phyloP scores from a whole-genome alignment of 2,329 filamentous ascomycete species.

The Colletotrichum echinochloae region DNA sequence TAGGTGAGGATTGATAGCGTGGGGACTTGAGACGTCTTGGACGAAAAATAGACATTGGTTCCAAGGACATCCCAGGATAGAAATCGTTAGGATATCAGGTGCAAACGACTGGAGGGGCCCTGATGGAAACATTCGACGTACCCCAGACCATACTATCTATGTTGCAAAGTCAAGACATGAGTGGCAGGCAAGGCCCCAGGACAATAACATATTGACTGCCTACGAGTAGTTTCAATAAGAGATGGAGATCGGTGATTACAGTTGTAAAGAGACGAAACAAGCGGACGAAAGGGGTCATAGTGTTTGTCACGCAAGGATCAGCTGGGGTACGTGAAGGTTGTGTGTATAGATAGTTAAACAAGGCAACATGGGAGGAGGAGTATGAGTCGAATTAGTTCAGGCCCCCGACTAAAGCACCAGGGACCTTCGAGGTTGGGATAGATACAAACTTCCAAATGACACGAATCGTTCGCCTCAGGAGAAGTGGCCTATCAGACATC shows the following conservation, averaged over 20 bases:
- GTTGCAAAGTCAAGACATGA: conserved; percentile 28
- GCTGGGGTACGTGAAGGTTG: conserved; percentile 8
- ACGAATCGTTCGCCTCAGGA: conserved; percentile 3
- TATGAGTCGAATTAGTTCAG: conserved; percentile 7
- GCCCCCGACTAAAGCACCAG: conserved; percentile 17
- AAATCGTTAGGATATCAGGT: conserved; percentile 24
- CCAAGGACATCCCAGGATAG: neutral
- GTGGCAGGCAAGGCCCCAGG: conserved; percentile 18
- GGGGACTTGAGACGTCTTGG: conserved; percentile 6
- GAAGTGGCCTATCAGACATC: neutral
- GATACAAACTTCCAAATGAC: conserved; percentile 17
- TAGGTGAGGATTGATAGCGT: neutral
- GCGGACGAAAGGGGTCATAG: conserved; percentile 27
- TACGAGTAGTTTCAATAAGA: conserved; percentile 13
- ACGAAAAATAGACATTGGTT: conserved; percentile 13
- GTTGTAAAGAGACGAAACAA: conserved; percentile 9
- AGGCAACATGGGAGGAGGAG: neutral
- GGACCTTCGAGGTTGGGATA: conserved; percentile 1
- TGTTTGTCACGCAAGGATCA: conserved; percentile 3
- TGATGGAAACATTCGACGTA: conserved; percentile 35
- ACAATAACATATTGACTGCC: neutral
- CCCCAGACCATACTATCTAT: conserved; percentile 20
- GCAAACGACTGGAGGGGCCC: conserved; percentile 10
- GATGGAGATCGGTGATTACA: conserved; percentile 10
- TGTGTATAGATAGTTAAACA: neutral